Base-by-base conservation (phyloP, 169 alveolate genomes). In the Eimeria tenella region DNA sequence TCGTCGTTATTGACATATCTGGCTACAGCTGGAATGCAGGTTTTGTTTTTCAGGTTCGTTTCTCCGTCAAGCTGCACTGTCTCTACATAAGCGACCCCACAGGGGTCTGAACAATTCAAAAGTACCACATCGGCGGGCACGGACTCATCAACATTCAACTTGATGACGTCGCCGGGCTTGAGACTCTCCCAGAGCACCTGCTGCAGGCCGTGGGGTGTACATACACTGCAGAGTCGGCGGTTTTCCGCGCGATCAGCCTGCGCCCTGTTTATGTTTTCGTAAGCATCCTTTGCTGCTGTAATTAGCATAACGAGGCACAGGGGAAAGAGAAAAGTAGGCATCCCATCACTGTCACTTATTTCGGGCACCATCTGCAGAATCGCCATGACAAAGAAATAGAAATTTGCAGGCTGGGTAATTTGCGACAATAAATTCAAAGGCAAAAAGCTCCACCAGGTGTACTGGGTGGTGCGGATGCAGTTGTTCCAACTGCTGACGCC, bases 41-140 rank as follows among this genome's bases (percentile, higher is more conserved):
- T 93, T 94, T 98, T 98, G 84, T 97, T 96, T 94, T 98, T 98
- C 68, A 98, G 96, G 94, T 98, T 98, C 25, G 99, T 98, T 95
- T 98, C 99, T 42, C 99, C 99, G 96, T 98, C 99, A 5, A 90
- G 93, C 42, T 97, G 97, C 50, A 97, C 97, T 0, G 98, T 98
- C 95, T 97, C 98, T 56, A 98, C 96, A 86, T 95, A 97, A 55
- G 94, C 90, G 65, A 98, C 96, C 11, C 99, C 99, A 74, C 98
- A 97, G 31, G 96, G 96, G 89, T 98, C 99, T 70, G 98, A 95
- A n/a, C 99, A 97, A 94, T 97, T 95, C 42, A 99, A 95, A 23
- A 98, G 71, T 62, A 99, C 95, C 86, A 98, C 74, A 95, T 99
- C 99, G 1, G 99, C 99, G 10, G 99, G 99, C 90, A 98, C 98